Conservation (phyloP, 306 rosid species). For the Astragalus membranaceus region DNA sequence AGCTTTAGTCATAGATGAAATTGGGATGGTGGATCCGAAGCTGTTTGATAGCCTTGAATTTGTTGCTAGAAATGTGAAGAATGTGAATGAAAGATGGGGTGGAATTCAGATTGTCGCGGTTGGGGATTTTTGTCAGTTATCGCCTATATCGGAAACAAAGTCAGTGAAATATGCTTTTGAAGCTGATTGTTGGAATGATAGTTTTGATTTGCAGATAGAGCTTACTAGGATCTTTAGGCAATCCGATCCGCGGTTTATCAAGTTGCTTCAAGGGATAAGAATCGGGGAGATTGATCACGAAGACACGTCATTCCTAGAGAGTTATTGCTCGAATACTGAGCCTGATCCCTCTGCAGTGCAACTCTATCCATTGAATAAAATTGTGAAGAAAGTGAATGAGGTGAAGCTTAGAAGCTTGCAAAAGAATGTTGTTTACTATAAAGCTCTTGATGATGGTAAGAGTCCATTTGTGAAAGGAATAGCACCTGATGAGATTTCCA, state of each 20-base stretch:
- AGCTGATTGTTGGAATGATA: slow-evolving; percentile 47
- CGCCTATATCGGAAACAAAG: slow-evolving; percentile 11
- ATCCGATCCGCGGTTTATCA: slow-evolving; percentile 30
- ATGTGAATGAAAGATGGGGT: slow-evolving; percentile 37
- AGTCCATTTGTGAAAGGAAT: slow-evolving; percentile 24
- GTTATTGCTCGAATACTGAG: slow-evolving; percentile 7
- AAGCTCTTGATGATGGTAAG: slow-evolving; percentile 32
- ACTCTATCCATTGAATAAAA: slow-evolving; percentile 38
- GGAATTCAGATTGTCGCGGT: slow-evolving; percentile 53
- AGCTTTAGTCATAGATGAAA: slow-evolving; percentile 55
- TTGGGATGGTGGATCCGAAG: slow-evolving; percentile 43
- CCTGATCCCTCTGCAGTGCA: slow-evolving; percentile 35
- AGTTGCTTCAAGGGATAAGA: slow-evolving; percentile 49
- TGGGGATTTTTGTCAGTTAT: slow-evolving; percentile 68
- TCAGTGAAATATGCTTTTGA: slow-evolving; percentile 44
- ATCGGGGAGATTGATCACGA: slow-evolving; percentile 32
- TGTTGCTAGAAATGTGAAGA: slow-evolving; percentile 27
- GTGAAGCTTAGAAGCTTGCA: slow-evolving; percentile 31
- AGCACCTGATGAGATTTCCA: slow-evolving; percentile 22
- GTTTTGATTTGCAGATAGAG: slow-evolving; percentile 40
- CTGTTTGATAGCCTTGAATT: slow-evolving; percentile 38
- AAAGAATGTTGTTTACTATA: slow-evolving; percentile 22
- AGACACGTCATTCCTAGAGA: slow-evolving; percentile 24
- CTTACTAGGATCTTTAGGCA: slow-evolving; percentile 48
- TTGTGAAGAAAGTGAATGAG: slow-evolving; percentile 38